Conservation (phyloP, 768 basidiomycete species). For the Kwoniella dendrophila region DNA sequence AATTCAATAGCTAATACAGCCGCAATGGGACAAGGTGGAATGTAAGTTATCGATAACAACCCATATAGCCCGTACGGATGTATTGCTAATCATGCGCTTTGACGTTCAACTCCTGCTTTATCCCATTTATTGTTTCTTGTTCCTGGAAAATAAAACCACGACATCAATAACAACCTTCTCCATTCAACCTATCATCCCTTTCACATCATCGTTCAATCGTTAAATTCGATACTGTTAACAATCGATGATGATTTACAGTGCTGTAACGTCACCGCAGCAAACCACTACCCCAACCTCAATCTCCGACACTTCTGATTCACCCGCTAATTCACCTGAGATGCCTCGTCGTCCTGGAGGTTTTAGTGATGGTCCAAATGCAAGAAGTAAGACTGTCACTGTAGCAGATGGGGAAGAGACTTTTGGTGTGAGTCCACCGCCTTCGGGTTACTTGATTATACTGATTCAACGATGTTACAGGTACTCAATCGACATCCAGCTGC, state of each 20-base stretch:
- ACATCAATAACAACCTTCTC: background rate
- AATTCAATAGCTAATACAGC: conserved; percentile 20
- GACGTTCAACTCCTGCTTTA: conserved; percentile 5
- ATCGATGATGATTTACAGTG: too few species aligned
- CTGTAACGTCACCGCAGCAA: conserved; percentile 21
- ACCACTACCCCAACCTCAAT: conserved; percentile 34
- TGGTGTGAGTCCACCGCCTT: conserved; percentile 63
- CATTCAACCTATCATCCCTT: background rate
- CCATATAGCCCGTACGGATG: too few species aligned
- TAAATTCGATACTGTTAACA: too few species aligned
- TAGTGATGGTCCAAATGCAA: conserved; percentile 63
- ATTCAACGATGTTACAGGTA: conserved; percentile 58
- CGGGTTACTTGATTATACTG: conserved; percentile 60
- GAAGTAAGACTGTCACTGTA: conserved; percentile 77
- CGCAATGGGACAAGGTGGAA: conserved; percentile 20
- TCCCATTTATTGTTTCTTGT: conserved; percentile 8
- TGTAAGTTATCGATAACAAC: conserved; percentile 27
- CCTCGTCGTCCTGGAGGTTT: conserved; percentile 37
- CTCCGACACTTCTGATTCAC: conserved; percentile 30
- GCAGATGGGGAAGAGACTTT: conserved; percentile 73
- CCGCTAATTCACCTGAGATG: conserved; percentile 19
- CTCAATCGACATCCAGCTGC: conserved; percentile 72
- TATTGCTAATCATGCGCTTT: conserved; percentile 15
- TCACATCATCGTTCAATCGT: conserved; percentile 7
- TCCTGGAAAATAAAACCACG: conserved; percentile 1